Base-by-base conservation (phyloP, 805 yeast species). In the Ogataea trehaloabstinens region DNA sequence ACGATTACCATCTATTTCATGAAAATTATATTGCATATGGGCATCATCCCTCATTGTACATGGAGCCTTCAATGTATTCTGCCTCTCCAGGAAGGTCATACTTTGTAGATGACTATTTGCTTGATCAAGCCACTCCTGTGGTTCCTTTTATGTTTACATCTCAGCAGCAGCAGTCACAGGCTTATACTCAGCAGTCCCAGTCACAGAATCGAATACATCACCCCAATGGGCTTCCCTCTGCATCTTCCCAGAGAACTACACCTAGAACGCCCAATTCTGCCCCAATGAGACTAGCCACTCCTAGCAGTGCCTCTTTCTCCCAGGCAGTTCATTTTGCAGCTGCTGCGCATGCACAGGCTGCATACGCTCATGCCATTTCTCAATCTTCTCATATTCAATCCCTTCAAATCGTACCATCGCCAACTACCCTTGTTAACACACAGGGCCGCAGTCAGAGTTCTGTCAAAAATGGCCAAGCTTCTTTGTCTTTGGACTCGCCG, bases 1-100 rank as follows among this genome's bases (percentile, higher is more conserved):
- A 52, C 69, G 68, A 43, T 59, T 72, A 31, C 64, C 61, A 22
- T 19, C 30, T 28, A 43, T 33, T 32, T 6, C 46, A 41, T 8
- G 55, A 48, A 1, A 44, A 37, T 28, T 50, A 46, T 20, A 31
- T 44, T 21, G 37, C 52, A 16, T 48, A 48, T 39, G 53, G 53
- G 6, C 52, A 49, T 27, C 55, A 51, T 30, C 52, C 54, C 6
- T 39, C 51, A 10, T 33, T 42, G 3, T 52, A 48, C 28, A 43
- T 53, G 50, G 58, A 53, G 24, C 56, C 60, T 16, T 38, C 55
- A 10, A 35, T 53, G 44, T 56, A 48, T 37, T 34, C 55, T 22
- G 48, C 48, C n/a, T 56, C 61, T 10, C 59, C 60, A 5, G 53
- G 47, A 18, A 49, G 49, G 11, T 34, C 42, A 5, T 38, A 37